phyloP scores from a whole-genome alignment of 495 filamentous ascomycete genomes.

The Aspergillus kassunensis region DNA sequence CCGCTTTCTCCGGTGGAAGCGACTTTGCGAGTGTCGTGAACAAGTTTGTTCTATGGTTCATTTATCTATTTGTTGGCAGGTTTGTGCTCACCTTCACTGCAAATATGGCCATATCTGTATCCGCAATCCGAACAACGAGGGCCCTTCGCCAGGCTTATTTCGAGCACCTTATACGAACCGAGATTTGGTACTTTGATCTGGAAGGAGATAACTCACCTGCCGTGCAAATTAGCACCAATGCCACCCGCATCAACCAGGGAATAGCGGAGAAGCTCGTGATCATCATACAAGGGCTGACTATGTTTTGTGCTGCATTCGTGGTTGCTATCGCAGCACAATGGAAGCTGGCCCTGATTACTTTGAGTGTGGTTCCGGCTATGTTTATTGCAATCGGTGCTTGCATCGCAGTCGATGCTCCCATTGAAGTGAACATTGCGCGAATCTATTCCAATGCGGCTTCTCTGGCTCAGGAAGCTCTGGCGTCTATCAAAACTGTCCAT shows the following conservation, averaged over 20 bases:
- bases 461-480: constrained; percentile 43
- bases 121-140: not conserved
- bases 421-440: constrained; percentile 18
- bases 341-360: constrained; percentile 38
- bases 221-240: constrained; percentile 28
- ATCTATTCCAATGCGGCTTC: constrained; percentile 21
- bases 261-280: constrained; percentile 40
- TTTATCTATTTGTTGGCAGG: constrained; percentile 34
- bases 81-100: constrained; percentile 25
- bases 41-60: constrained; percentile 26
- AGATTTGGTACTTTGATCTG: constrained; percentile 28
- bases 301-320: constrained; percentile 43
- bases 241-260: constrained; percentile 38
- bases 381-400: constrained; percentile 8
- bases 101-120: not conserved
- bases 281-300: constrained; percentile 36
- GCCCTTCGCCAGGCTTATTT: not conserved
- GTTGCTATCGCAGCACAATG: constrained; percentile 43
- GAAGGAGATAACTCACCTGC: constrained; percentile 18
- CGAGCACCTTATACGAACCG: constrained; percentile 11
- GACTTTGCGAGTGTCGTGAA: constrained; percentile 24
- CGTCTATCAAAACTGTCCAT: constrained; percentile 43
- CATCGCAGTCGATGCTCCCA: constrained; percentile 9
- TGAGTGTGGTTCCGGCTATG: constrained; percentile 28
- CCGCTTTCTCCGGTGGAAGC: constrained; percentile 23